These are phyloP conservation scores for Aspergillus egyptiacus DNA, from an alignment of 495 filamentous ascomycete species.

Conservation along the genomic window DNA sequence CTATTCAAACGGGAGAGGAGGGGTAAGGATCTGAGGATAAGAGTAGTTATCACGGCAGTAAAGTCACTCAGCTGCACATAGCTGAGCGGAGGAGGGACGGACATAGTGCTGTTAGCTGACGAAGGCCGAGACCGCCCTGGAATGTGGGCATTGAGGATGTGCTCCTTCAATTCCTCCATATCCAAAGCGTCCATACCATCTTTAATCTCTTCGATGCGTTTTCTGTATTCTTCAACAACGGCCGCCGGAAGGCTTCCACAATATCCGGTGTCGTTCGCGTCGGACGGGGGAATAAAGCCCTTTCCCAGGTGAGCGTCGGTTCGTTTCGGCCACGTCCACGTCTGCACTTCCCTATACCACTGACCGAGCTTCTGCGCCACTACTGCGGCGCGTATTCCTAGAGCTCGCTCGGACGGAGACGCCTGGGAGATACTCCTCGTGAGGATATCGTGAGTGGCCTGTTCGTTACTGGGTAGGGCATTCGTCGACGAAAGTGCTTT, in stretches of 20 bases:
- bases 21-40: constrained; percentile 78
- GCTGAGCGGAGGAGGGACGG: constrained; percentile 49
- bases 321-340: constrained; percentile 66
- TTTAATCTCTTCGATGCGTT: constrained; percentile 69
- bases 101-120: constrained; percentile 46
- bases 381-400: constrained; percentile 67
- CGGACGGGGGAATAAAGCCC: constrained; percentile 51
- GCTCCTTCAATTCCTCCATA: constrained; percentile 84
- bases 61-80: constrained; percentile 70
- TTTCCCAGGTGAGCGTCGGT: constrained; percentile 34
- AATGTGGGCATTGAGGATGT: constrained; percentile 76
- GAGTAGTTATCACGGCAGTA: constrained; percentile 82
- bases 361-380: constrained; percentile 66
- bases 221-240: constrained; percentile 61
- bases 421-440: constrained; percentile 60
- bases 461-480: constrained; percentile 45
- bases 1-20: constrained; percentile 65
- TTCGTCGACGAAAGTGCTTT: constrained; percentile 50
- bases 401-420: constrained; percentile 59
- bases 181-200: constrained; percentile 72
- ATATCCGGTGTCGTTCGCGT: constrained; percentile 40
- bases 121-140: constrained; percentile 49
- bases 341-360: constrained; percentile 71
- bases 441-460: constrained; percentile 47
- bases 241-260: constrained; percentile 62